Percentiles rank a stretch among this genome's conserved stretches.
Evolutionary conservation across 1,139 yeast species (phyloP).

Genomic region (Diutina mesorugosa): DNA sequence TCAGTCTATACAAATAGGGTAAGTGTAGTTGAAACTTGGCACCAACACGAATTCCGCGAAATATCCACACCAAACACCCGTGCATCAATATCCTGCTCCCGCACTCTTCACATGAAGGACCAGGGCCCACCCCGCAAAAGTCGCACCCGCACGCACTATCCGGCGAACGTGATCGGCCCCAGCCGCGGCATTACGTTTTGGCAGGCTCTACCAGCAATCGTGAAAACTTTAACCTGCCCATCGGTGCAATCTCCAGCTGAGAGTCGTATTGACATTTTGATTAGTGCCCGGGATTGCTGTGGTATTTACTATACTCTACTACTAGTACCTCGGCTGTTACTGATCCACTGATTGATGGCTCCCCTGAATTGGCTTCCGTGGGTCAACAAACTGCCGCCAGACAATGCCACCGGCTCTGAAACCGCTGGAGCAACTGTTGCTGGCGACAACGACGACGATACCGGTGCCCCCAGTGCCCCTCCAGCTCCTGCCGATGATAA

Average conservation of each 20-base stretch:
- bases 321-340: too few relatives aligned
- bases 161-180: not conserved
- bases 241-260: not conserved
- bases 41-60: too few relatives aligned
- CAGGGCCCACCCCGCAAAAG: not conserved
- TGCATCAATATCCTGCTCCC: too few relatives aligned
- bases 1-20: too few relatives aligned
- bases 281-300: too few relatives aligned
- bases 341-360: not conserved
- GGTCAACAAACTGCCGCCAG: not conserved
- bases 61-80: too few relatives aligned
- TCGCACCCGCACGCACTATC: not conserved
- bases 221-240: not conserved
- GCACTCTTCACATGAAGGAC: not conserved
- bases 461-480: not conserved
- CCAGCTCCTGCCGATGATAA: conserved; percentile 2
- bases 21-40: too few relatives aligned
- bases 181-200: not conserved
- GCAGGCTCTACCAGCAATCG: too few relatives aligned
- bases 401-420: not conserved
- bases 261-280: too few relatives aligned
- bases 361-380: conserved; percentile 1
- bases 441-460: not conserved
- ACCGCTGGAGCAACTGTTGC: not conserved
- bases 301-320: too few relatives aligned